Conservation (phyloP, 495 filamentous ascomycete species). For the Penicillium herquei region DNA sequence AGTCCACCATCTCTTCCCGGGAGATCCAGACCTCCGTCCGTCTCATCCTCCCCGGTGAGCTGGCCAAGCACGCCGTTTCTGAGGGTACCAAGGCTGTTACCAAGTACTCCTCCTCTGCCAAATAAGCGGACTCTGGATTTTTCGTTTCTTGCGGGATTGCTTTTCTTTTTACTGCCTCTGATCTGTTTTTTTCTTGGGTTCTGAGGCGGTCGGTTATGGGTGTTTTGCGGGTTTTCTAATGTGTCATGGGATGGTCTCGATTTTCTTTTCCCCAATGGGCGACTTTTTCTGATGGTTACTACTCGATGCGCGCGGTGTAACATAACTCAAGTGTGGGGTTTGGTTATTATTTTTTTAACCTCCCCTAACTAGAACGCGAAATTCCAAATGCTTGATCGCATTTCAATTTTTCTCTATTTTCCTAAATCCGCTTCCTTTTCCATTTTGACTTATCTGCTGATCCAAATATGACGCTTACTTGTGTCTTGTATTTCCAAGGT, state of each 20-base stretch:
- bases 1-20: conserved; percentile 98
- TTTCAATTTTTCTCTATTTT: conserved; percentile 30
- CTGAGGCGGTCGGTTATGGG: conserved; percentile 61
- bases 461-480: too few relatives aligned
- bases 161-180: conserved; percentile 50
- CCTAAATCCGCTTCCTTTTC: conserved; percentile 9
- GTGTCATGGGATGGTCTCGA: conserved; percentile 87
- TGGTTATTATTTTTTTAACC: conserved; percentile 35
- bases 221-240: conserved; percentile 76
- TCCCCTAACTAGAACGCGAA: conserved; percentile 42
- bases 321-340: conserved; percentile 61
- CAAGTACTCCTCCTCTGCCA: conserved; percentile 99
- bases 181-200: conserved; percentile 52
- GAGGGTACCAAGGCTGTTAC: conserved; percentile 99
- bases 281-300: conserved; percentile 64
- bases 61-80: conserved; percentile 98
- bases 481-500: too few relatives aligned
- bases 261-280: conserved; percentile 57
- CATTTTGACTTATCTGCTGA: not conserved
- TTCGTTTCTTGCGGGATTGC: conserved; percentile 47
- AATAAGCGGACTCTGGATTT: conserved; percentile 65
- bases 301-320: conserved; percentile 72
- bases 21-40: conserved; percentile 99
- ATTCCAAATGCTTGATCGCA: conserved; percentile 55
- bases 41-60: conserved; percentile 95